A percentile compares a stretch with the other conserved stretches of the same genome.
These are phyloP conservation scores for Cryphonectria parasitica DNA, from an alignment of 2,329 filamentous ascomycete species.

Conservation along the genomic window DNA sequence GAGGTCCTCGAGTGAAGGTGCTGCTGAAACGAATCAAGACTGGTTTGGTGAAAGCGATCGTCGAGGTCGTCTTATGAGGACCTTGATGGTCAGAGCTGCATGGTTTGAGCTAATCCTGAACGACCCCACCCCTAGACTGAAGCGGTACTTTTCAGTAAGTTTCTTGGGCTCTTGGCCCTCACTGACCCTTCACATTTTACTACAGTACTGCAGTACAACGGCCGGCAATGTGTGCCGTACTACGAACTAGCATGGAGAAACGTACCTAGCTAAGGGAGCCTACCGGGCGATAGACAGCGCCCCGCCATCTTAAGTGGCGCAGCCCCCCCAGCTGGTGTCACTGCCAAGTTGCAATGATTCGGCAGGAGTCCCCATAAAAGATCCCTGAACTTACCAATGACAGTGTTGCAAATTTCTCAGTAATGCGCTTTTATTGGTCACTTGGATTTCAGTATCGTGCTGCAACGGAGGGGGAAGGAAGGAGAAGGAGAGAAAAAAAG, in stretches of 20 bases:
- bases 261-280: not conserved
- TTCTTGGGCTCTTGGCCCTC: no score
- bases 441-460: not conserved
- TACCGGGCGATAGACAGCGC: not conserved
- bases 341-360: not conserved
- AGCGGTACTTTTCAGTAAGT: not conserved
- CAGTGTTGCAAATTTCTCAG: not conserved
- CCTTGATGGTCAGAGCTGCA: conserved; percentile 23
- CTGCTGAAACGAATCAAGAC: not conserved
- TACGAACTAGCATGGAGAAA: not conserved
- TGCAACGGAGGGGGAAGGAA: not conserved
- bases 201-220: no score
- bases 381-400: not conserved
- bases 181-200: no score
- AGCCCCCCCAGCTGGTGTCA: not conserved
- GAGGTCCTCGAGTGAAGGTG: not conserved
- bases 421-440: not conserved
- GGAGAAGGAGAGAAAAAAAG: not conserved
- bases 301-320: not conserved
- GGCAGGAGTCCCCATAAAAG: not conserved
- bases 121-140: not conserved
- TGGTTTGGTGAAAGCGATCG: not conserved
- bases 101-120: not conserved
- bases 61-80: conserved; percentile 3
- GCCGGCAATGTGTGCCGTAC: not conserved